Evolutionary conservation across 2,329 filamentous ascomycete genomes (phyloP).

Genomic region (Xylariaceae sp.): DNA sequence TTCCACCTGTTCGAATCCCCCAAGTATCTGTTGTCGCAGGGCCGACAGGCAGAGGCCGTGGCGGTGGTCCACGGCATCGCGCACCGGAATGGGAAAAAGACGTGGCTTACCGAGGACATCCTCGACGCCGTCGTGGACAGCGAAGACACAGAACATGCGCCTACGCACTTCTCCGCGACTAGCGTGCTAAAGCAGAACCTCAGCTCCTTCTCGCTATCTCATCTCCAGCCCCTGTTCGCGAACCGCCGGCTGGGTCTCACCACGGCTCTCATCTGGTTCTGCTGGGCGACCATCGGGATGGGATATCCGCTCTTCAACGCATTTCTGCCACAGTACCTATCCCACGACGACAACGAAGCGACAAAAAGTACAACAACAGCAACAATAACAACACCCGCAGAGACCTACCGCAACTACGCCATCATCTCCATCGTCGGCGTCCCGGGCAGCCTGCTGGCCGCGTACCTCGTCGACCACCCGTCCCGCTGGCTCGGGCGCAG

Average conservation of each 20-base stretch:
- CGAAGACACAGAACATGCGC: conserved; percentile 24
- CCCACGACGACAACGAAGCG: conserved; percentile 44
- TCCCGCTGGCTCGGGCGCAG: conserved; percentile 62
- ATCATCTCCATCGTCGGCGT: conserved; percentile 74
- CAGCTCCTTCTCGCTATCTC: conserved; percentile 60
- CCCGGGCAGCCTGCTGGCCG: conserved; percentile 69
- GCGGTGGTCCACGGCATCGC: conserved; percentile 76
- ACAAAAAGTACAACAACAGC: conserved; percentile 22
- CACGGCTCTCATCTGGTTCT: conserved; percentile 64
- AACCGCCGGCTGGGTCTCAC: conserved; percentile 46
- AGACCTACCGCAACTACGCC: conserved; percentile 73
- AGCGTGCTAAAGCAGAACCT: conserved; percentile 54
- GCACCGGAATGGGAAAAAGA: conserved; percentile 61
- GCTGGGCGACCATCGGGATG: conserved; percentile 79
- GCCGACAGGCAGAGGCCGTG: conserved; percentile 72
- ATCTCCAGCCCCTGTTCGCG: conserved; percentile 61
- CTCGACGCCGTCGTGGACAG: conserved; percentile 50
- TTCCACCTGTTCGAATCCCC: conserved; percentile 83
- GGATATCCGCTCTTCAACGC: conserved; percentile 85
- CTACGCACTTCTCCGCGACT: conserved; percentile 27
- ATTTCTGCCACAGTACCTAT: conserved; percentile 82
- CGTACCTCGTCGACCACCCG: conserved; percentile 62
- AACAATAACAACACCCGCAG: conserved; percentile 30
- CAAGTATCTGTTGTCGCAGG: conserved; percentile 73
- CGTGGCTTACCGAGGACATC: conserved; percentile 71